A percentile compares a stretch with the other conserved stretches of the same genome.
phyloP scores from a whole-genome alignment of 768 basidiomycete species.

The Heimioporus sp. region DNA sequence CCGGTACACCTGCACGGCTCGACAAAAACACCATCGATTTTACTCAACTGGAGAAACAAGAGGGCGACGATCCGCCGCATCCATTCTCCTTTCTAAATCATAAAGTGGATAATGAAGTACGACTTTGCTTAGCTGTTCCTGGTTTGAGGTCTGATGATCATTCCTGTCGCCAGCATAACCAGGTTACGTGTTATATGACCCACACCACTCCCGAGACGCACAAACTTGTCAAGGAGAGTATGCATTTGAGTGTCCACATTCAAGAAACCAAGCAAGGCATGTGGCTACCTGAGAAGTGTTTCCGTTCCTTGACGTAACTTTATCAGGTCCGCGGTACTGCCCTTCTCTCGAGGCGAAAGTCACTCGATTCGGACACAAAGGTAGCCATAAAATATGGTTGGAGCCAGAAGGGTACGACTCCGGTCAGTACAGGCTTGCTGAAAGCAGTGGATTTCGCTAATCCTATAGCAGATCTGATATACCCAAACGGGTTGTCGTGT shows the following conservation, averaged over 20 bases:
- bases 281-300: background rate
- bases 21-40: slow-evolving; percentile 72
- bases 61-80: slow-evolving; percentile 60
- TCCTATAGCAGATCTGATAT: slow-evolving; percentile 63
- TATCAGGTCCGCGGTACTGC: slow-evolving; percentile 82
- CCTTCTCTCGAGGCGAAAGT: slow-evolving; percentile 90
- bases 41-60: slow-evolving; percentile 54
- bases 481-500: slow-evolving; percentile 88
- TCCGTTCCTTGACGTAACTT: background rate
- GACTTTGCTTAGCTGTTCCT: slow-evolving; percentile 12
- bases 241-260: slow-evolving; percentile 80
- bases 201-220: slow-evolving; percentile 73
- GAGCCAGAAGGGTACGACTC: slow-evolving; percentile 93
- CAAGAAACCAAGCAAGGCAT: slow-evolving; percentile 85
- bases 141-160: background rate
- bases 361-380: slow-evolving; percentile 70
- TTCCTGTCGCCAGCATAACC: slow-evolving; percentile 52
- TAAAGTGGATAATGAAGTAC: slow-evolving; percentile 68
- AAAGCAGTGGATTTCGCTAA: background rate
- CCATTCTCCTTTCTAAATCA: slow-evolving; percentile 78
- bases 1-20: slow-evolving; percentile 83
- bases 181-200: slow-evolving; percentile 73
- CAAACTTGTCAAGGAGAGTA: slow-evolving; percentile 66
- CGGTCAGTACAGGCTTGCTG: slow-evolving; percentile 39
- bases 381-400: slow-evolving; percentile 76